Base-by-base conservation (phyloP, 2,329 filamentous ascomycete species). In the Ceratocystis ficicola region DNA sequence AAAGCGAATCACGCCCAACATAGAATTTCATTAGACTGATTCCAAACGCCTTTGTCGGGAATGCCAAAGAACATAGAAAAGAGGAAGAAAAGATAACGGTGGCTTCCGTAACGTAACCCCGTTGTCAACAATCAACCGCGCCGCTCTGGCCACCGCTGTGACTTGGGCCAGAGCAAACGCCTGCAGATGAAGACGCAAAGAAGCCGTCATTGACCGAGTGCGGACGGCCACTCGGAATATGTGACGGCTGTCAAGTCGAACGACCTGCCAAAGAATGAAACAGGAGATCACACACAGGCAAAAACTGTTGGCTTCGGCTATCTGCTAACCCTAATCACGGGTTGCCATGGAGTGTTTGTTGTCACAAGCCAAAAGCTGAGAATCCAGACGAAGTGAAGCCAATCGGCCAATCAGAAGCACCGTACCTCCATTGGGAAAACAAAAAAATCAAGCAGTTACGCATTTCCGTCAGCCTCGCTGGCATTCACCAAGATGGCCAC, bases 361-460 rank as follows among this genome's bases (percentile, higher is more conserved):
- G 44, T 64, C 63, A 57, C 63, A 65, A 65, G 63, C 63, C 36
- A 60, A 59, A 65, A 20, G 44, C 28, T 36, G 17, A 10, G 15
- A 50, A 25, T 50, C 20, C n/a, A 20, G 46, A 41, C 25, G 1
- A 57, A 44, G 32, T 20, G 20, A 52, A 7, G 62, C 46, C 22
- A 36, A 30, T 30, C 32, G n/a, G 50, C 63, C 50, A 65, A 65
- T 65, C 63, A 65, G 50, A 25, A 30, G 52, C n/a, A 5, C 7
- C 4, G 8, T 2, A 59, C 6, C 4, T 12, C 1, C 6, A 17
- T 6, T 46, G 20, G 25, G 57, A 64, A 60, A 44, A 30, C 25
- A 36, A 46, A 52, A 63, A 50, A 63, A 63, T n/a, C 52, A 59
- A 59, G 28, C 52, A 59, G 22, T 59, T 28, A 59, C 52, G 36